Conservation (phyloP, 257 asterid genomes). For the Plantago ovata region DNA sequence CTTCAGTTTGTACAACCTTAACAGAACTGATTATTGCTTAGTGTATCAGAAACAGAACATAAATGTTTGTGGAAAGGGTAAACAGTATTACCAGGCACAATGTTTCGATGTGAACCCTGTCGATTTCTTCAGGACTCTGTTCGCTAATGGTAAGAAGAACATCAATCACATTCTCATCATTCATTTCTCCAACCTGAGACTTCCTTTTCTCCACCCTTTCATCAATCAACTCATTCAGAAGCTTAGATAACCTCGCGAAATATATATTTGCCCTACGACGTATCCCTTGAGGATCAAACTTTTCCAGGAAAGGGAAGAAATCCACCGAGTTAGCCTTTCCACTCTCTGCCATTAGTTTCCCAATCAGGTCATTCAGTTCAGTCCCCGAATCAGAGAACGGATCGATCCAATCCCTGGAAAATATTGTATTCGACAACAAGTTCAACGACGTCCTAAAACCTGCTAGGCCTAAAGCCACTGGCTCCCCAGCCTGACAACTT, state of each 20-base stretch:
- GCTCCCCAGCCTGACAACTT: neutral
- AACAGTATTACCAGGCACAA: neutral
- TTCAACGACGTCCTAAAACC: neutral
- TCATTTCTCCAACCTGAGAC: neutral
- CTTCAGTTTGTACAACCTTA: no score
- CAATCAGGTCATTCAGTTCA: neutral
- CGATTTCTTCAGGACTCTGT: neutral
- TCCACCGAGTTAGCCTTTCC: neutral
- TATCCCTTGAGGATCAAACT: neutral
- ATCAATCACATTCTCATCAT: constrained; percentile 1
- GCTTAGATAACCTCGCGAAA: neutral
- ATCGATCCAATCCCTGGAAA: neutral
- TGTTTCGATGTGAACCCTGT: constrained; percentile 4
- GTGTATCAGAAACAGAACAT: neutral
- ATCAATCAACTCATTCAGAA: neutral
- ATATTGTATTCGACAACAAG: neutral
- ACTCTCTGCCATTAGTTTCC: neutral
- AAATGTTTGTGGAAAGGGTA: neutral
- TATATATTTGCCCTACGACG: neutral
- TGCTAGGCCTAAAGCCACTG: constrained; percentile 1
- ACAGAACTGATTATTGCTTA: neutral
- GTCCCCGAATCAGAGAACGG: neutral
- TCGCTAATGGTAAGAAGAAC: constrained; percentile 1
- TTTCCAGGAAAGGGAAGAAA: neutral
- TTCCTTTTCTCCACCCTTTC: constrained; percentile 8